Percentiles rank a stretch among this genome's conserved stretches.
These are phyloP conservation scores for Solidago caesia DNA, from an alignment of 129 eudicot genomes.

Conservation along the genomic window DNA sequence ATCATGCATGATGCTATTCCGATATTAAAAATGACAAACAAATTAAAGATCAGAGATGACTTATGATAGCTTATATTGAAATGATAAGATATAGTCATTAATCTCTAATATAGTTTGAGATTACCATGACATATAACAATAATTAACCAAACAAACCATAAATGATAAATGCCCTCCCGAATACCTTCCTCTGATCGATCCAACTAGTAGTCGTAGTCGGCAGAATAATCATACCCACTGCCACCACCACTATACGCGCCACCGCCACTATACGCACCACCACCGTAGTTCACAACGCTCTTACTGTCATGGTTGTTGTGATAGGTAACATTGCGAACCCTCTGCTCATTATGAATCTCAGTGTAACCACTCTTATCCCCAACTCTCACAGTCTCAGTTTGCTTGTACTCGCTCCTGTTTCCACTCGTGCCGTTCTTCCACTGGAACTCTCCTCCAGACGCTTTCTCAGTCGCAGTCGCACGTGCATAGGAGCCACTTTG, in stretches of 20 bases:
- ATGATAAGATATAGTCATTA: no score
- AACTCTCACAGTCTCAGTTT: slow-evolving; percentile 22
- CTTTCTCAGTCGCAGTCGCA: slow-evolving; percentile 23
- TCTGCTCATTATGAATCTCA: slow-evolving; percentile 26
- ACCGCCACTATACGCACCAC: background rate
- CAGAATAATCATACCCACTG: background rate
- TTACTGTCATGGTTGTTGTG: background rate
- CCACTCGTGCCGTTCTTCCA: slow-evolving; percentile 32
- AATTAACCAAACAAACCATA: no score
- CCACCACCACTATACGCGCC: slow-evolving; percentile 4
- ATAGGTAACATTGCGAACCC: slow-evolving; percentile 27
- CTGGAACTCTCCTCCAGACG: slow-evolving; percentile 16
- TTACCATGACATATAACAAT: no score
- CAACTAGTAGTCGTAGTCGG: no score
- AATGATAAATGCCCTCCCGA: no score
- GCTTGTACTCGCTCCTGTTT: slow-evolving; percentile 19
- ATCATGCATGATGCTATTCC: no score
- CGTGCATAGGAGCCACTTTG: slow-evolving; percentile 30
- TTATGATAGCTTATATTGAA: no score
- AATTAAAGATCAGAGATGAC: no score
- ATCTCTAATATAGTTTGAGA: no score
- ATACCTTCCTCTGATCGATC: no score
- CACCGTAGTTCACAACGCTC: background rate
- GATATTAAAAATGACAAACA: no score
- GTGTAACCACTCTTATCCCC: slow-evolving; percentile 35